These are phyloP conservation scores for Boletellus emodensis DNA, from an alignment of 768 basidiomycete species.

Conservation along the genomic window DNA sequence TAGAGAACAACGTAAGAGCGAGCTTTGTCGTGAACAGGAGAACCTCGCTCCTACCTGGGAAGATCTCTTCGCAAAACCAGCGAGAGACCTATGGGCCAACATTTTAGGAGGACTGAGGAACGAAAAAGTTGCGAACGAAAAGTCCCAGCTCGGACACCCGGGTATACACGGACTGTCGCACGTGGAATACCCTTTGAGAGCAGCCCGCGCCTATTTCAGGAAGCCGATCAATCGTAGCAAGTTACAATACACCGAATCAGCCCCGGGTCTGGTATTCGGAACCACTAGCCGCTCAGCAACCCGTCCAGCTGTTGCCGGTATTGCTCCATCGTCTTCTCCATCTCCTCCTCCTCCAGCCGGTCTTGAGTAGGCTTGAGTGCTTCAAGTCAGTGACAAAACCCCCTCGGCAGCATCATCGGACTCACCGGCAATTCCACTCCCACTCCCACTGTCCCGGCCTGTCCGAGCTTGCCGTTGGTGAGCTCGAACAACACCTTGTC, in stretches of 20 bases:
- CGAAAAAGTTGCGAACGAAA: conserved; percentile 17
- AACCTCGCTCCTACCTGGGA: conserved; percentile 42
- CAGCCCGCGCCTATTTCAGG: conserved; percentile 4
- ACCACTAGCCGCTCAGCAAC: conserved; percentile 52
- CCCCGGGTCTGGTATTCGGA: background rate
- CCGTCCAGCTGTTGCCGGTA: conserved; percentile 89
- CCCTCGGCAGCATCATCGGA: conserved; percentile 7
- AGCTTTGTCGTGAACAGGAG: background rate
- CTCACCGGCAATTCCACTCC: conserved; percentile 73
- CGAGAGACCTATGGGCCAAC: conserved; percentile 56
- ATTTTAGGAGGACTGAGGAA: conserved; percentile 35
- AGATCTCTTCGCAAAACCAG: conserved; percentile 48
- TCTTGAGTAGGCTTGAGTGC: conserved; percentile 52
- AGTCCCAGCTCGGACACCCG: conserved; percentile 7
- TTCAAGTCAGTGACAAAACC: conserved; percentile 5
- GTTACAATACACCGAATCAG: conserved; percentile 8
- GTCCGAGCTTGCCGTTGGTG: conserved; percentile 93
- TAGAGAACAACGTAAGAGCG: conserved; percentile 27
- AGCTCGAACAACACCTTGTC: conserved; percentile 95
- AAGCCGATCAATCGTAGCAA: background rate
- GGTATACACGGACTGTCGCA: conserved; percentile 23
- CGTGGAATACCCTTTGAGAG: conserved; percentile 10
- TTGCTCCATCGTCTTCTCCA: conserved; percentile 83
- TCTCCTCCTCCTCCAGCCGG: conserved; percentile 71
- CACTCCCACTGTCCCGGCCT: conserved; percentile 71